phyloP scores from a whole-genome alignment of 73 alveolate genomes.

The Stentor roeselii region DNA sequence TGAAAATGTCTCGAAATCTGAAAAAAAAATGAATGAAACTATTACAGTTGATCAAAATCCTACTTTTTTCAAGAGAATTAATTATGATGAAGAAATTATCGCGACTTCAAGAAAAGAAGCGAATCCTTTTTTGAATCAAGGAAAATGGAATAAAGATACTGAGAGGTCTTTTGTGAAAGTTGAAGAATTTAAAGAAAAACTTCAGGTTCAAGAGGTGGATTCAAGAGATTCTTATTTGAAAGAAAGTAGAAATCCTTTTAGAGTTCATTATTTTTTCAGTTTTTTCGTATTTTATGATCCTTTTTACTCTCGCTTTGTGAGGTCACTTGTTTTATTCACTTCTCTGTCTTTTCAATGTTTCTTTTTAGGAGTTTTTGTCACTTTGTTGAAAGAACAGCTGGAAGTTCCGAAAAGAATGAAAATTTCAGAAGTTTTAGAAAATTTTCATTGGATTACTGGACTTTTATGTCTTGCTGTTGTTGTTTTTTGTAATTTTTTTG shows the following conservation, averaged over 20 bases:
- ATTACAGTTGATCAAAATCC: neutral
- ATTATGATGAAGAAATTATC: neutral
- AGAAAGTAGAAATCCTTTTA: neutral
- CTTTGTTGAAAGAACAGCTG: neutral
- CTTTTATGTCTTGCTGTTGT: neutral
- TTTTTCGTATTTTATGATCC: neutral
- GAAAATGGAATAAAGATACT: no score
- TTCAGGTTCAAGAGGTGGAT: no score
- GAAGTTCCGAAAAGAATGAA: neutral
- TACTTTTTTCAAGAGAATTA: neutral
- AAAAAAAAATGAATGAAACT: neutral
- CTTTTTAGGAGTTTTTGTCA: neutral
- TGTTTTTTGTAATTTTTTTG: neutral
- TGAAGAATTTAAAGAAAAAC: no score
- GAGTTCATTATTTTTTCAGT: neutral
- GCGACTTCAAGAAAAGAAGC: neutral
- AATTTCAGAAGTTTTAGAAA: neutral
- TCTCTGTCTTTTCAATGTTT: neutral
- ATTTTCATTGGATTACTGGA: neutral
- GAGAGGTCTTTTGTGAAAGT: neutral
- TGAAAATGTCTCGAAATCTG: neutral
- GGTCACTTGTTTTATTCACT: neutral
- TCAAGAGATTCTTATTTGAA: neutral
- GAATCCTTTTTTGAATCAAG: neutral
- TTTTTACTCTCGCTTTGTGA: neutral